Evolutionary conservation across 129 eudicot genomes (phyloP).

Genomic region (Centrapalus pauciflorus): DNA sequence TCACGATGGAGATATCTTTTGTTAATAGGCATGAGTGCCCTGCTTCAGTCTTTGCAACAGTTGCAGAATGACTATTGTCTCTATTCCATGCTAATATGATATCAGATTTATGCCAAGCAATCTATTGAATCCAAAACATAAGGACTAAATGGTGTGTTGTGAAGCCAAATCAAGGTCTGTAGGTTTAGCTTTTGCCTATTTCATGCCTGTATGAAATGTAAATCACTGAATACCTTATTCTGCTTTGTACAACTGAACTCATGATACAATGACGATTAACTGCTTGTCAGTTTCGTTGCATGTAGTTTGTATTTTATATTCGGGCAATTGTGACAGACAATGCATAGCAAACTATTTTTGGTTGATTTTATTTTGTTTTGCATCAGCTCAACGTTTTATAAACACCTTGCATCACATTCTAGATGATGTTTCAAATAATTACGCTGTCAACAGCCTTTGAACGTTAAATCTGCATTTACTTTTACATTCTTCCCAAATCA

Average conservation of each 20-base stretch:
- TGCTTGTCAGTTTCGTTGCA: constrained; percentile 2
- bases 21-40: constrained; percentile 10
- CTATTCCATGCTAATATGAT: constrained; percentile 14
- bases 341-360: background rate
- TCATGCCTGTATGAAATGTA: constrained; percentile 27
- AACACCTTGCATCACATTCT: background rate
- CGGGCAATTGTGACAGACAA: background rate
- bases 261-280: constrained; percentile 1
- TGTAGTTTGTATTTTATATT: background rate
- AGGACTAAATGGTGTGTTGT: constrained; percentile 7
- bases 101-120: constrained; percentile 15
- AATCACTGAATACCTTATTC: constrained; percentile 9
- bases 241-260: background rate
- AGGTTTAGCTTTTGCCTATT: constrained; percentile 27
- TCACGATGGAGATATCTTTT: constrained; percentile 1
- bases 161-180: constrained; percentile 24
- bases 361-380: background rate
- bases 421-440: too few relatives aligned
- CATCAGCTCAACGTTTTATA: constrained; percentile 4
- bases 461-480: too few relatives aligned
- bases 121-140: constrained; percentile 8
- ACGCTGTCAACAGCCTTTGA: too few relatives aligned
- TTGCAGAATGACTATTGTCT: constrained; percentile 10
- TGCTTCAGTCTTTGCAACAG: background rate
- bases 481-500: too few relatives aligned